These are phyloP conservation scores for Tulasnella sp. DNA, from an alignment of 768 basidiomycete species.

Conservation along the genomic window DNA sequence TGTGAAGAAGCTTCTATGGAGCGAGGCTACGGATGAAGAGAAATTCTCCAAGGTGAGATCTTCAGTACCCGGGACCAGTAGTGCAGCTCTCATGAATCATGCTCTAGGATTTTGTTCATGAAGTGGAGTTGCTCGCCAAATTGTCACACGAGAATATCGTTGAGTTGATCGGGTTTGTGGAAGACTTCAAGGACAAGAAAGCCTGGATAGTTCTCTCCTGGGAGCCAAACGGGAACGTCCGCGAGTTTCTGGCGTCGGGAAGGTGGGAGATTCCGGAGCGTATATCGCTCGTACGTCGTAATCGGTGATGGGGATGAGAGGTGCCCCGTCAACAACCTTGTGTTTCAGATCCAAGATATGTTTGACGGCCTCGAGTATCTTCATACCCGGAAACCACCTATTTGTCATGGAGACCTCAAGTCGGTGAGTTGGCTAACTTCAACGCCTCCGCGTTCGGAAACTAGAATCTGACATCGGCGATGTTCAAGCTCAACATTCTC, in stretches of 20 bases:
- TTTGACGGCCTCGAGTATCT: not conserved
- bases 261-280: not conserved
- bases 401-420: conserved; percentile 15
- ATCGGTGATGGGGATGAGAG: not conserved
- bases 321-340: not conserved
- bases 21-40: too few relatives aligned
- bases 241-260: not conserved
- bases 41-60: not conserved
- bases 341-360: not conserved
- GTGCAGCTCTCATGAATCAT: not conserved
- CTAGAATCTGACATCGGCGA: not conserved
- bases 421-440: not conserved
- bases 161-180: not conserved
- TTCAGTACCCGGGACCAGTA: not conserved
- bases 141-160: not conserved
- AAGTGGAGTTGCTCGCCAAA: not conserved
- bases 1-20: too few relatives aligned
- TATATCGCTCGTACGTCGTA: not conserved
- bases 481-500: not conserved
- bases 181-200: not conserved
- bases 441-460: not conserved
- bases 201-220: not conserved
- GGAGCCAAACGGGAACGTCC: not conserved
- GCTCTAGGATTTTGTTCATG: not conserved
- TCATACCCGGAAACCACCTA: not conserved